Evolutionary conservation across 805 yeast genomes (phyloP), one percentile per base, ranked within the genome.

Genomic region (Komagataella pseudopastoris): DNA sequence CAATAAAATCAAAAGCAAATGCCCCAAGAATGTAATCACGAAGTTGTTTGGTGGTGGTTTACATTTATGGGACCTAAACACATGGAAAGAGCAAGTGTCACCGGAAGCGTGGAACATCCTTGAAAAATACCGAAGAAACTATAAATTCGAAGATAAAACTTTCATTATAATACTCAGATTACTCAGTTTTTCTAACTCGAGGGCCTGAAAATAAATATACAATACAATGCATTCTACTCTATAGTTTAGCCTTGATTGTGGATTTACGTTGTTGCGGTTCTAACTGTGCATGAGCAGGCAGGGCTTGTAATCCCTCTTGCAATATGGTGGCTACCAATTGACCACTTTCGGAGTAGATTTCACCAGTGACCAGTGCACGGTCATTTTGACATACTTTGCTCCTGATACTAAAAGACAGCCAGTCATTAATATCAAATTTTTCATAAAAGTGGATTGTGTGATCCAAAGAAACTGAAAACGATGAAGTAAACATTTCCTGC

Each of bases 401-500:
- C 49, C 66, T 67, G 47, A 80, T 68, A 48, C 75, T 70, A 51
- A 76, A 74, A 14, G 71, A 68, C 59, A 77, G 63, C 81, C 83
- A 82, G 45, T 78, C 70, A 46, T 72, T 68, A 1, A 70, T 66
- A 46, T 71, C 66, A 53, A 78, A 71, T 51, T 75, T 78, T 16
- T 65, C 64, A 59, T 82, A 87, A 67, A 84, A 81, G 61, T 81
- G 81, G 36, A 85, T 73, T 0, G 80, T 65, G 59, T 84, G 89
- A 56, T 83, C 89, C 55, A 84, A 63, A 20, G 85, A 78, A 3
- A 80, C 82, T 14, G 80, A 75, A 55, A 78, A 73, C 44, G 70
- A 71, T 16, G 76, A 69, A 18, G 74, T 68, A 53, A 69, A 70
- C 61, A 74, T 59, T 20, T 72, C 73, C 46, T 72, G 63, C 50